Evolutionary conservation across 192 early-diverging fungal species (phyloP), one percentile per base, ranked within the genome.

Genomic region (Jimgerdemannia flammicorona): DNA sequence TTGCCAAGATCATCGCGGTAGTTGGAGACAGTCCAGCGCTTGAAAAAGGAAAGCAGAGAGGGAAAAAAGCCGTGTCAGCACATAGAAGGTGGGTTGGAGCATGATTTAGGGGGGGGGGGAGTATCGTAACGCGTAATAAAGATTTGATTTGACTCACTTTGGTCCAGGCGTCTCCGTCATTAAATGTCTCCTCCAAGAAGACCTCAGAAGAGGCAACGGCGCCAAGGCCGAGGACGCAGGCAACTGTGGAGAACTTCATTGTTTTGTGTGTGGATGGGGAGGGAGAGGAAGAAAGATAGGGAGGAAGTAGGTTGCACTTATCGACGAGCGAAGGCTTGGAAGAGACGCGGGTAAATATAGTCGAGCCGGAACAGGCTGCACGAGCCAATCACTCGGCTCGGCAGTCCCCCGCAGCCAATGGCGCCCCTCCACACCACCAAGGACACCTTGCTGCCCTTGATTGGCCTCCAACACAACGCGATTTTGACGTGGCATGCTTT

Each of bases 171-270:
- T 76, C 78, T 54, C 78, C 78, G 64, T 87, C 84, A 64, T 86
- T 83, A 77, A 98, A 98, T 72, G 90, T 92, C 86, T 98, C 96
- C 79, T 95, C 86, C 72, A 95, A 90, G 87, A 94, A 97, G 66
- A 93, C 86, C 71, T 93, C 90, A 74, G 90, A 90, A 68, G 75
- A 72, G 20, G 72, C 76, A 40, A 85, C 44, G 39, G 75, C 67
- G 59, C 75, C 72, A 67, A 83, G 73, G 70, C 81, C 81, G 17
- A 83, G 67, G 59, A 83, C 41, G 77, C 75, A 71, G 69, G 81
- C 81, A 73, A 83, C 71, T 67, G 81, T 83, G 70, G 70, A 65
- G 72, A 77, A 67, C 81, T 83, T 83, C 81, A 83, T 83, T 20
- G 20, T 78, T 70, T 73, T 64, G 67, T 40, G 8, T 29, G 29